Base-by-base conservation (phyloP, 2,329 filamentous ascomycete genomes). In the Boeremia lycopersici region DNA sequence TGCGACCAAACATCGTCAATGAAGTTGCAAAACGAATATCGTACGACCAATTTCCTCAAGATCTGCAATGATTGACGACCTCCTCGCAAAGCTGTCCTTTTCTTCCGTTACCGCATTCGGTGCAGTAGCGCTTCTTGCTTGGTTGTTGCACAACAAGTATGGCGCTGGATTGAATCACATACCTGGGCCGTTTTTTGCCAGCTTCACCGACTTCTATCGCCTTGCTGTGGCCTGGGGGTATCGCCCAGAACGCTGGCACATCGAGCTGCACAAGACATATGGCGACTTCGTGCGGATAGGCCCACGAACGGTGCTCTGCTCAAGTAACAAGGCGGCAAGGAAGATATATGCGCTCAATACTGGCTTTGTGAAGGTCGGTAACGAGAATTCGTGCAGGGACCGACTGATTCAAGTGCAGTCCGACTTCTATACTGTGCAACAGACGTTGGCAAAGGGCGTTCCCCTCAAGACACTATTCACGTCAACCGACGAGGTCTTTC, bases 281-380 rank as follows among this genome's bases (percentile, higher is more conserved):
- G 91, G 91, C 4, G 86, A 86, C 10, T 76, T 96, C 0, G 86
- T 96, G 17, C 83, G 91, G 19, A 88, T 96, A 61, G 88, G 90
- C 65, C 91, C 91, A 0, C 86, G 90, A 64, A 90, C 95, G 63
- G 81, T 95, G 61, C 89, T 87, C 0, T 90, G 92, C 63, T 82
- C 86, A 1, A 82, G 89, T 59, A 87, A 89, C 0, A 82, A 83
- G 48, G 88, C 78, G 5, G 55, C 53, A 2, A 57, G 55, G 36
- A 57, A 54, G 33, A 59, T 60, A 15, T 60, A 60, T 29, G 52
- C 54, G 2, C 44, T 58, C 17, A 58, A 60, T 31, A 35, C 51
- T 26, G 57, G 54, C 5, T 62, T 54, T 28, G 30, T 50, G 0
- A 60, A 62, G 48, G 59, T 58, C 15, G 8, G 42, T 38, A 71